Percentiles rank a stretch among this genome's conserved stretches.
Evolutionary conservation across 2,329 filamentous ascomycete genomes (phyloP).

Genomic region (Dichotomopilus funicola): DNA sequence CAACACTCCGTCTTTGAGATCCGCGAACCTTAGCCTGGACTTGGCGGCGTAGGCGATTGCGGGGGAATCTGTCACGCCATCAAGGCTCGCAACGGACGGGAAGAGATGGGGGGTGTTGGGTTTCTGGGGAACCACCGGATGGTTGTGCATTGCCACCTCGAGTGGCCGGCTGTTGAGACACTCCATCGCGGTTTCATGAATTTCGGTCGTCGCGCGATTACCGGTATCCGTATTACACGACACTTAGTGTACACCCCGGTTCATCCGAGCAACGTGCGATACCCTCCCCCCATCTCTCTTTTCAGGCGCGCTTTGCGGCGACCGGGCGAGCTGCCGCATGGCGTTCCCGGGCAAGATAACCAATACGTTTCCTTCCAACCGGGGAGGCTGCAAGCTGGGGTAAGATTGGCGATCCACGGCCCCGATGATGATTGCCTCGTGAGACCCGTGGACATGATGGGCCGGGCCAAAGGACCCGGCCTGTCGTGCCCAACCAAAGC

Average conservation of each 20-base stretch:
- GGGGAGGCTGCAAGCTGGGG: no score
- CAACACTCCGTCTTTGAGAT: background rate
- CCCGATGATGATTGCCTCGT: no score
- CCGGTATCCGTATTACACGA: no score
- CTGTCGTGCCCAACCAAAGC: constrained; percentile 6
- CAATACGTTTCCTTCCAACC: no score
- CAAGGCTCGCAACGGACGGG: background rate
- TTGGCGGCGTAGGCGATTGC: constrained; percentile 1
- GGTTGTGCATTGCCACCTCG: background rate
- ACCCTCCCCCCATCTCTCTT: no score
- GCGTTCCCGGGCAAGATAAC: no score
- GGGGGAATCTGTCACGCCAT: constrained; percentile 9
- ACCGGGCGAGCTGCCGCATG: no score
- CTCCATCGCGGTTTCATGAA: background rate
- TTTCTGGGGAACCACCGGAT: constrained; percentile 2
- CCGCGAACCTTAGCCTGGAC: constrained; percentile 1
- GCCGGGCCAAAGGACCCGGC: background rate
- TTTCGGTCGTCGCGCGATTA: background rate
- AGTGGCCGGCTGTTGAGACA: background rate
- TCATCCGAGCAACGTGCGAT: no score
- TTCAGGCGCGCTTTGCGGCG: no score
- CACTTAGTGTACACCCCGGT: no score
- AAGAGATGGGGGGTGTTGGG: constrained; percentile 1
- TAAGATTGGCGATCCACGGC: no score
- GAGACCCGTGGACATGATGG: no score